Percentiles rank a stretch among this genome's conserved stretches.
Evolutionary conservation across 306 rosid species (phyloP).

Genomic region (Hippophae tibetana): DNA sequence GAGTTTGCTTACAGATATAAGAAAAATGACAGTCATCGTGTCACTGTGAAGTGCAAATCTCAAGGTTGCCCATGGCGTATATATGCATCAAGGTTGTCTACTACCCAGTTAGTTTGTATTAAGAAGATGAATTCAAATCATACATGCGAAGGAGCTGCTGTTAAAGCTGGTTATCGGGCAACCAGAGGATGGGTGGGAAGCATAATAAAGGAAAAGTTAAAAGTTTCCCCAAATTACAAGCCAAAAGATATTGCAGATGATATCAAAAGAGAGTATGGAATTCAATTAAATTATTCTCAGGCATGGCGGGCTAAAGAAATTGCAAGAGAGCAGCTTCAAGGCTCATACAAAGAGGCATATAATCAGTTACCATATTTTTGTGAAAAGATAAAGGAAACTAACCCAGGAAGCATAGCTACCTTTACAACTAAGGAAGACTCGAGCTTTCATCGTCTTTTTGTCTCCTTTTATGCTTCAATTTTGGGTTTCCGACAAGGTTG

Average conservation of each 20-base stretch:
- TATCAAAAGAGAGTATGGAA: conserved; percentile 87
- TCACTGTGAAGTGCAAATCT: conserved; percentile 90
- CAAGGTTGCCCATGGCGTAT: conserved; percentile 96
- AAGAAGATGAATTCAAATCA: conserved; percentile 76
- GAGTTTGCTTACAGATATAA: conserved; percentile 88
- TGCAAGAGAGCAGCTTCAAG: conserved; percentile 94
- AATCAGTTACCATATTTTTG: conserved; percentile 78
- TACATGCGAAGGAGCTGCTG: conserved; percentile 84
- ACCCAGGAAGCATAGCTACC: conserved; percentile 84
- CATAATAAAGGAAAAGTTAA: conserved; percentile 88
- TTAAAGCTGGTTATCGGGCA: conserved; percentile 93
- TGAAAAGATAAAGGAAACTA: conserved; percentile 81
- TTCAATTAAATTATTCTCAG: conserved; percentile 90
- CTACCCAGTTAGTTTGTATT: conserved; percentile 84
- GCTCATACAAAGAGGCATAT: conserved; percentile 94
- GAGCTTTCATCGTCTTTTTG: conserved; percentile 86
- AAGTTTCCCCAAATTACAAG: conserved; percentile 81
- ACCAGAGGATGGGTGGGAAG: conserved; percentile 99
- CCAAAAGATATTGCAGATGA: conserved; percentile 94
- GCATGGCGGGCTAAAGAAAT: conserved; percentile 99
- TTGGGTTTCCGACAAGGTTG: conserved; percentile 80
- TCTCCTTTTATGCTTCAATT: conserved; percentile 75
- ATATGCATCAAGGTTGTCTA: conserved; percentile 83
- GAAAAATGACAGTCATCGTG: conserved; percentile 90
- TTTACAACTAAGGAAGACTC: conserved; percentile 89